phyloP scores from a whole-genome alignment of 805 yeast genomes.

The Phaffomyces antillensis region DNA sequence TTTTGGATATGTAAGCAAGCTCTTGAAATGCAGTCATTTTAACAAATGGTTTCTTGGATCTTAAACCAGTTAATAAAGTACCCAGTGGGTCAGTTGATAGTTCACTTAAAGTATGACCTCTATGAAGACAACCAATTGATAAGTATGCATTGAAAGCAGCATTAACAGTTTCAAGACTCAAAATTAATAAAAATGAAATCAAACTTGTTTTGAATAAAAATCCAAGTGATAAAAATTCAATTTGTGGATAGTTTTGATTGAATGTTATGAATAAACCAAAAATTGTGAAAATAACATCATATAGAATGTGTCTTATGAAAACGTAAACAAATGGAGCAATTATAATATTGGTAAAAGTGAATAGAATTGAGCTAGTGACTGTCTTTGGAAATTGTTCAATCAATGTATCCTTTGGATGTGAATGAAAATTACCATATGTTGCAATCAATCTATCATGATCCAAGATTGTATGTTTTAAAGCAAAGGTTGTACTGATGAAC shows the following conservation, averaged over 20 bases:
- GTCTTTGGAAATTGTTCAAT: conserved; percentile 23
- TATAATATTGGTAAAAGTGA: conserved; percentile 20
- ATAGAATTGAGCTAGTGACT: conserved; percentile 32
- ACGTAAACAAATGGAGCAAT: conserved; percentile 29
- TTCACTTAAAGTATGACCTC: conserved; percentile 52
- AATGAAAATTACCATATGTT: conserved; percentile 30
- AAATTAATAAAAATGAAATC: conserved; percentile 29
- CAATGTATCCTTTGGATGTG: conserved; percentile 31
- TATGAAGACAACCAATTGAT: conserved; percentile 65
- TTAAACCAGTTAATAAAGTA: conserved; percentile 58
- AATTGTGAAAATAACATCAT: conserved; percentile 29
- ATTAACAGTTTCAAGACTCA: conserved; percentile 50
- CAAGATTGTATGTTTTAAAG: conserved; percentile 42
- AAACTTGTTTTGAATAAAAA: conserved; percentile 26
- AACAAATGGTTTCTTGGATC: conserved; percentile 41
- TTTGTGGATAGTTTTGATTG: conserved; percentile 36
- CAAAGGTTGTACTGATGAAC: conserved; percentile 37
- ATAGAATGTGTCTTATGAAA: conserved; percentile 35
- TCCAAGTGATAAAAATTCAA: conserved; percentile 25
- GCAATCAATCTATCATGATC: conserved; percentile 51
- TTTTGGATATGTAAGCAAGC: conserved; percentile 54
- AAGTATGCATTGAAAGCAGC: conserved; percentile 58
- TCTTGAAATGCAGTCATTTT: conserved; percentile 72
- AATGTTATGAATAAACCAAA: conserved; percentile 27
- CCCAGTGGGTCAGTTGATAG: conserved; percentile 55